Base-by-base conservation (phyloP, 331 rosid genomes). In the Arachis monticola region DNA sequence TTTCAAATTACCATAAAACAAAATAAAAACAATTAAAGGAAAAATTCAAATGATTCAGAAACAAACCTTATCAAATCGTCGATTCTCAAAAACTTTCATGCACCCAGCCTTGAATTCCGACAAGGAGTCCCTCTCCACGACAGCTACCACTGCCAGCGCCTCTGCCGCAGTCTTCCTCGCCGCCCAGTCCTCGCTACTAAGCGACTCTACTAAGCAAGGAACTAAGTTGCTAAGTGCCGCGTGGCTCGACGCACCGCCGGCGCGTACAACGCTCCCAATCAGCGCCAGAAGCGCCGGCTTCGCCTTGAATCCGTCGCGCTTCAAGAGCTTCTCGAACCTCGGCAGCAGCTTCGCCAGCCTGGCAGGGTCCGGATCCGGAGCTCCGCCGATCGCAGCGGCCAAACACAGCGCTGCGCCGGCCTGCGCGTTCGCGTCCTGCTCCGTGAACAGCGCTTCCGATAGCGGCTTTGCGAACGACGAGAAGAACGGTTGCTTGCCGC, bases 141-240 rank as follows among this genome's bases (percentile, higher is more conserved):
- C 75, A 5, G 99, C 97, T 75, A 94, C 67, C 77, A 85, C 83
- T 47, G 62, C 38, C 61, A 94, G 83, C 12, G 92, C 87, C 87
- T 92, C 99, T 6, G 97, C 92, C 38, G 97, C 86, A 2, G 97
- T 91, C 78, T 90, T 94, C 76, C 99, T 86, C 52, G 88, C 89
- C 8, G 96, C 89, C 99, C 99, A 94, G 57, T 94, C 97, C 10
- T 83, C 80, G 68, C 80, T 81, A 65, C 92, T 76, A 73, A 94
- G 78, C 69, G 86, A 83, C 32, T 77, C 88, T 76, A 86, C 76
- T 77, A 95, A 31, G 78, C 92, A 85, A 1, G 97, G 91, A 73
- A 94, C 87, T 80, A 94, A 80, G 67, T 35, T 85, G 69, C 64
- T 90, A 85, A 88, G 60, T 1, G 85, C 82, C 53, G 80, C 91